Base-by-base conservation (phyloP, 108 stramenopile species). In the Pseudonitzschia delicatissima region DNA sequence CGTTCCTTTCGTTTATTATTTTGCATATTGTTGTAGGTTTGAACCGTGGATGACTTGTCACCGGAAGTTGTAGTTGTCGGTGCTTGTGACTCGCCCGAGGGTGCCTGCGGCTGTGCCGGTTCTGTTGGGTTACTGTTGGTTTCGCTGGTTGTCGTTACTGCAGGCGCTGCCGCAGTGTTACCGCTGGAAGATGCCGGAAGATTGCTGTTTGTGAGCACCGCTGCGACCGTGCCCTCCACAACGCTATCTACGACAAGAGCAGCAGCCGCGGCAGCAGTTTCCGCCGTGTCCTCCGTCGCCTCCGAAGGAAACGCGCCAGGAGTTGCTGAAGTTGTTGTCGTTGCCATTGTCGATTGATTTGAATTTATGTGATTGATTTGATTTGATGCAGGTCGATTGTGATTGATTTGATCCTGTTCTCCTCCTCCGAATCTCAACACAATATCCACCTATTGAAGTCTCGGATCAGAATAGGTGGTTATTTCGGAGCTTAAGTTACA, bases 1-100 rank as follows among this genome's bases (percentile, higher is more conserved):
- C 93, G 88, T 66, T 94, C 90, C 53, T 77, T 81, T 8, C 87
- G 85, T 64, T 92, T 92, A 8, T 63, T 73, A 6, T 21, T 9
- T 17, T 48, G 47, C 20, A 21, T 18, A 2, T 48, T 8, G 21
- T 34, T 5, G 48, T 9, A 33, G 29, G 32, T 49, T 23, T 5
- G 48, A 20, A 23, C n/a, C 7, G 13, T 17, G 8, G n/a, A 7
- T 49, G 48, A 17, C 7, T n/a, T 7, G 20, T 49, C 8, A 20
- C 20, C 20, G 11, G 21, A 7, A 21, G 48, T 1, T 49, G 48
- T 0, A 21, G 3, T 2, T 49, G 48, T 15, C 15, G 40, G 13
- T 0, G 40, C 1, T 42, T 0, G 11, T 42, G 40, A 15, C 40
- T 42, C 13, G 15, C 11, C 40, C 15, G 11, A 15, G 40, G 15